Evolutionary conservation across 2,329 filamentous ascomycete genomes (phyloP), one percentile per base, ranked within the genome.

Genomic region (Emydomyces testavorans): DNA sequence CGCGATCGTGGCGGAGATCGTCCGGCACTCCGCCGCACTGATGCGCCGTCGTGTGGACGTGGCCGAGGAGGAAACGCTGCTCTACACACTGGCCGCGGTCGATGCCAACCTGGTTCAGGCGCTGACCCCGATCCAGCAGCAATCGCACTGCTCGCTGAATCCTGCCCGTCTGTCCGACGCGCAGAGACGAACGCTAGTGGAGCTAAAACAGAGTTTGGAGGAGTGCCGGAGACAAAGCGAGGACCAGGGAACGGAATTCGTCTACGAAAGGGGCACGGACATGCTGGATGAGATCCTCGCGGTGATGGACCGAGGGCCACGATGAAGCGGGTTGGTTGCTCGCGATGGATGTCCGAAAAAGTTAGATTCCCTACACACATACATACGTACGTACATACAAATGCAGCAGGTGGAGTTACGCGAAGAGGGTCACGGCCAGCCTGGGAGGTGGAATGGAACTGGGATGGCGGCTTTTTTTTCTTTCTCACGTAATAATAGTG

Each of bases 81-180:
- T 39, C 7, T 29, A 24, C 3, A 46, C 34, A n/a, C 41, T 67
- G 5, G 59, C 58, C 1, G 52, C 55, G 2, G 52, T 67, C 13
- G 65, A 68, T 56, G 64, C 61, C 1, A 62, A 65, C 35, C 56
- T 66, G 31, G 60, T 67, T 11, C 65, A 66, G 52, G 55, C 62
- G 6, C 52, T 63, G 24, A 67, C 65, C 3, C 64, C 62, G 1
- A 54, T 66, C 4, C 42, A 45, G 23, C n/a, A n/a, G n/a, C n/a
- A n/a, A n/a, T 45, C 42, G n/a, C 34, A 45, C 20, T 29, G 20
- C 23, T 37, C 28, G 6, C 2, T 28, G 32, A 36, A 38, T 15
- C 20, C 26, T 8, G 26, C 5, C 32, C 28, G 24, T 31, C 44
- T 39, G 15, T 2, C 21, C 15, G 2, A 23, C 43, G 32, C 45